A percentile compares a stretch with the other conserved stretches of the same genome.
These are phyloP conservation scores for Garcia nutans DNA, from an alignment of 345 rosid genomes.

Conservation along the genomic window DNA sequence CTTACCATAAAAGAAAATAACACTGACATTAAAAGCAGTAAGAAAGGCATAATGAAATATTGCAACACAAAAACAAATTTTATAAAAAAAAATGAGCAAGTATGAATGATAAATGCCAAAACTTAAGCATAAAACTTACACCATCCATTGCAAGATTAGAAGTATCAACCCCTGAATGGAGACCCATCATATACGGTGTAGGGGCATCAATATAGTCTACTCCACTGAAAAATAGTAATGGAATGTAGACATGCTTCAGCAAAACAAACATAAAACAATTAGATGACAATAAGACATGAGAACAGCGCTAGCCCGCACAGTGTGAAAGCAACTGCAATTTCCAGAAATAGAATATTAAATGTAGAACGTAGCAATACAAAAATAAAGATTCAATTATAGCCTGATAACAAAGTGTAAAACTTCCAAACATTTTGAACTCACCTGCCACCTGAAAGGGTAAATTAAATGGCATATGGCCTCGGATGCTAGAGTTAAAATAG, in stretches of 20 bases:
- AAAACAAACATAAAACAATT: conserved; percentile 56
- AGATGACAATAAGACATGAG: conserved; percentile 29
- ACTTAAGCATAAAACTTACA: conserved; percentile 53
- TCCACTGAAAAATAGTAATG: conserved; percentile 99
- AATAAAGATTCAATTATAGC: not conserved
- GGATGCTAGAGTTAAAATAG: conserved; percentile 82
- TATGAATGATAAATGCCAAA: not conserved
- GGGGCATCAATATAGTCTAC: conserved; percentile 99
- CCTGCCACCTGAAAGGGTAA: conserved; percentile 99
- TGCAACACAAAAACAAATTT: conserved; percentile 8
- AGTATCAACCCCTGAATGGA: conserved; percentile 92
- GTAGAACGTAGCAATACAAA: not conserved
- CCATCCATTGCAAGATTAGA: conserved; percentile 90
- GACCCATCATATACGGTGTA: conserved; percentile 99
- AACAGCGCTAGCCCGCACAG: conserved; percentile 1
- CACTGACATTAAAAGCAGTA: not conserved
- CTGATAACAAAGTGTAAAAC: not conserved
- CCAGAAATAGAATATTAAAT: not conserved
- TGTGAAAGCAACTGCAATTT: conserved; percentile 12
- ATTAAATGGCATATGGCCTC: conserved; percentile 98
- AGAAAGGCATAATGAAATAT: not conserved
- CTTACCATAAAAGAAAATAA: no score
- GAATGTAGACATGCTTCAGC: conserved; percentile 99
- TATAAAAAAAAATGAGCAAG: not conserved
- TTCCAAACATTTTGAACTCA: conserved; percentile 25